Conservation (phyloP, 257 asterid genomes). For the Solanum pinnatisectum region DNA sequence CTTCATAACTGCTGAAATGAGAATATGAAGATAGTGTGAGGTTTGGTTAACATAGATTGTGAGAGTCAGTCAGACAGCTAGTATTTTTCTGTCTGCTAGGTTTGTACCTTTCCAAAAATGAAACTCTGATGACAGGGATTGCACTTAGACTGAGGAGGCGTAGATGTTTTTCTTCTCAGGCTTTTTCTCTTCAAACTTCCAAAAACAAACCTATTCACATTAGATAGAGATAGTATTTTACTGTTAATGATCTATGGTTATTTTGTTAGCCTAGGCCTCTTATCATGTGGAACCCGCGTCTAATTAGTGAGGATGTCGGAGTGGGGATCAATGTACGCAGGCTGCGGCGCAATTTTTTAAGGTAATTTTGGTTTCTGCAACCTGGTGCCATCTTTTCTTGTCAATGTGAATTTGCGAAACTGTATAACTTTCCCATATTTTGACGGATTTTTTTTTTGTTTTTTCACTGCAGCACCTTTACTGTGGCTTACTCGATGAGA, state of each 20-base stretch:
- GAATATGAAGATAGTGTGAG: neutral
- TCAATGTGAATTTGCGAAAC: neutral
- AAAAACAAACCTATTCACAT: neutral
- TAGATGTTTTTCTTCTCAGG: neutral
- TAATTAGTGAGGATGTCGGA: conserved; percentile 93
- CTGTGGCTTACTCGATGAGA: conserved; percentile 80
- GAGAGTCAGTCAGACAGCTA: neutral
- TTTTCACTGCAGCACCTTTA: conserved; percentile 51
- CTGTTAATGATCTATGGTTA: conserved; percentile 18
- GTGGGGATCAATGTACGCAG: conserved; percentile 86
- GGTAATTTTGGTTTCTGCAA: conserved; percentile 29
- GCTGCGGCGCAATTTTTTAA: conserved; percentile 58
- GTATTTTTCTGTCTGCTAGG: neutral
- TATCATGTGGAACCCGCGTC: conserved; percentile 99
- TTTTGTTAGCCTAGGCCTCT: conserved; percentile 94
- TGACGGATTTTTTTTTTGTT: neutral
- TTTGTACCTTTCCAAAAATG: neutral
- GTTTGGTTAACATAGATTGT: neutral
- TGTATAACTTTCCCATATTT: neutral
- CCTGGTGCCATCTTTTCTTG: neutral
- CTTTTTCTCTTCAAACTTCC: neutral
- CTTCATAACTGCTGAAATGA: neutral
- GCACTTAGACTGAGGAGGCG: neutral
- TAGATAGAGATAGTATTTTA: neutral
- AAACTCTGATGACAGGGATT: neutral